Percentiles rank a stretch among this genome's conserved stretches.
Conservation (phyloP, 192 early-diverging fungal species). For the Coemansia sp. region DNA sequence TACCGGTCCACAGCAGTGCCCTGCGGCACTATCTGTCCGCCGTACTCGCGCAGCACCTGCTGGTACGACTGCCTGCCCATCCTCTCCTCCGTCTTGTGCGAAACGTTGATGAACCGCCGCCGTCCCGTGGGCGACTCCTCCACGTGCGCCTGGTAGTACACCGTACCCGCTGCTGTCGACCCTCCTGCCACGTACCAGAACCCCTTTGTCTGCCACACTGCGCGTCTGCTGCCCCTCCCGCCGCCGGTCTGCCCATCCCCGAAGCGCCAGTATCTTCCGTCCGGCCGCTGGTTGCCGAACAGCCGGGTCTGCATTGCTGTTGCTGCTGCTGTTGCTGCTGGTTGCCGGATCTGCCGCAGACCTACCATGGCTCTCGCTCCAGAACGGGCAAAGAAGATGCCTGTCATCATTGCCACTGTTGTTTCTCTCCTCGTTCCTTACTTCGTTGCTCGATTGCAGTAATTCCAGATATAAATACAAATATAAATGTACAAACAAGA, state of each 20-base stretch:
- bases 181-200: slow-evolving; percentile 39
- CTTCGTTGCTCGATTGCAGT: too few relatives aligned
- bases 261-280: slow-evolving; percentile 16
- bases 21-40: slow-evolving; percentile 66
- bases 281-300: not conserved
- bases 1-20: slow-evolving; percentile 62
- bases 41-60: slow-evolving; percentile 67
- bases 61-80: slow-evolving; percentile 74
- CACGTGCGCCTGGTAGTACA: slow-evolving; percentile 46
- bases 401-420: too few relatives aligned
- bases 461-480: too few relatives aligned
- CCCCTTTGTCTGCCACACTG: slow-evolving; percentile 18
- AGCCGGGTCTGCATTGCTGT: not conserved
- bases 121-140: slow-evolving; percentile 54
- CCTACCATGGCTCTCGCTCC: too few relatives aligned
- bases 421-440: too few relatives aligned
- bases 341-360: too few relatives aligned
- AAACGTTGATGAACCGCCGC: slow-evolving; percentile 51
- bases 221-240: slow-evolving; percentile 4
- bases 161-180: slow-evolving; percentile 12
- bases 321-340: too few relatives aligned
- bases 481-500: too few relatives aligned
- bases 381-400: too few relatives aligned
- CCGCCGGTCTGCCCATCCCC: not conserved
- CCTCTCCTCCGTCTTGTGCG: slow-evolving; percentile 21